phyloP scores from a whole-genome alignment of 1,284 basidiomycete species.

The Marasmius tenuissimus region DNA sequence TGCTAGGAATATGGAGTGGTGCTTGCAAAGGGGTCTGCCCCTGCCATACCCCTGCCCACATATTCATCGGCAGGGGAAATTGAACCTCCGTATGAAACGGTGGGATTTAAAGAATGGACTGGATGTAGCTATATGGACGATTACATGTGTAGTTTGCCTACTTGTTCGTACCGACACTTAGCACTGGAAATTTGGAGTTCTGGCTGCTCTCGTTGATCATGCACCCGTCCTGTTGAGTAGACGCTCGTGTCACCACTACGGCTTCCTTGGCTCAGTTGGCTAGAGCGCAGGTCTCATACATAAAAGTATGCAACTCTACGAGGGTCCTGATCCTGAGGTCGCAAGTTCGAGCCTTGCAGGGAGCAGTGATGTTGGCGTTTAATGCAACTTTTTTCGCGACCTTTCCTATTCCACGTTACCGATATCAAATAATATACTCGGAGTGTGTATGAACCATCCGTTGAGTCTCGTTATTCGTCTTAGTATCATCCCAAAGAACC shows the following conservation, averaged over 20 bases:
- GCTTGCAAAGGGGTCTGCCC: too few relatives aligned
- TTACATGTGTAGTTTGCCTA: too few relatives aligned
- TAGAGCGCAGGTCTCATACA: background rate
- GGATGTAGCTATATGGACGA: too few relatives aligned
- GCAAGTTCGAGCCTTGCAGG: conserved; percentile 57
- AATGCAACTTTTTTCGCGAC: background rate
- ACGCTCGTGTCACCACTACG: background rate
- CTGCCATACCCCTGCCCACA: too few relatives aligned
- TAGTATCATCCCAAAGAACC: too few relatives aligned
- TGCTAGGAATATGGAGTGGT: too few relatives aligned
- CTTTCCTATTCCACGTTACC: background rate
- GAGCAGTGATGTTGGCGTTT: background rate
- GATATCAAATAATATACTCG: background rate
- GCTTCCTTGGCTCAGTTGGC: background rate
- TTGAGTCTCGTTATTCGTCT: background rate
- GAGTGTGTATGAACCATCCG: background rate
- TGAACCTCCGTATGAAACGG: too few relatives aligned
- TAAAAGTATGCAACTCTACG: background rate
- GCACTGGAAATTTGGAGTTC: too few relatives aligned
- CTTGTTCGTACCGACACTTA: too few relatives aligned
- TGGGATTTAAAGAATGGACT: too few relatives aligned
- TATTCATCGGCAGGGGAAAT: too few relatives aligned
- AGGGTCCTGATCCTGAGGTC: conserved; percentile 46
- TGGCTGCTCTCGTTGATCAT: background rate
- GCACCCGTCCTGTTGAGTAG: background rate